Conservation (phyloP, 768 basidiomycete species). For the Pleurotus platypus region DNA sequence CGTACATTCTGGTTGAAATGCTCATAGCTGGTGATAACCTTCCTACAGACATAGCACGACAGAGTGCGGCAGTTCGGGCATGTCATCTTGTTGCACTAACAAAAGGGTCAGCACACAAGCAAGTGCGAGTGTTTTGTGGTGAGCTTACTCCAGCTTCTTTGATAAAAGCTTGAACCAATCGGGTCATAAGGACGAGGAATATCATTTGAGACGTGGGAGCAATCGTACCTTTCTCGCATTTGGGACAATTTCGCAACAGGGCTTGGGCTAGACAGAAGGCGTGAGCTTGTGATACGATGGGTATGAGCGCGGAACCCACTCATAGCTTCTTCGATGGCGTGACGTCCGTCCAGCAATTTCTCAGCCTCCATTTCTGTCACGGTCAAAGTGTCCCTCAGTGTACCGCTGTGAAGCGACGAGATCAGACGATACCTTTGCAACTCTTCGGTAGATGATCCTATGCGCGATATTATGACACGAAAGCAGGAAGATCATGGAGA, state of each 20-base stretch:
- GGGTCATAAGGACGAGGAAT: constrained; percentile 4
- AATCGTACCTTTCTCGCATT: constrained; percentile 68
- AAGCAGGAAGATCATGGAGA: constrained; percentile 6
- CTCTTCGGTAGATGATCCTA: constrained; percentile 81
- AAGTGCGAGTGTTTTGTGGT: not conserved
- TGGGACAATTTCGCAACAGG: constrained; percentile 85
- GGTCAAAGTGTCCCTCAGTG: no score
- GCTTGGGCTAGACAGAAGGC: constrained; percentile 52
- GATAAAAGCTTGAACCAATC: constrained; percentile 56
- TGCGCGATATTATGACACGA: constrained; percentile 3
- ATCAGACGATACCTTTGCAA: constrained; percentile 55
- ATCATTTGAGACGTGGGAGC: not conserved
- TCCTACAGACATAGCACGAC: constrained; percentile 83
- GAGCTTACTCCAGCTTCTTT: constrained; percentile 71
- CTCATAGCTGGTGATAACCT: constrained; percentile 70
- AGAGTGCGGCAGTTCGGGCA: constrained; percentile 69
- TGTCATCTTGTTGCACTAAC: constrained; percentile 89
- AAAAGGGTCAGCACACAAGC: constrained; percentile 8
- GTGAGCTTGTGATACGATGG: constrained; percentile 3
- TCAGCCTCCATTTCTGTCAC: constrained; percentile 70
- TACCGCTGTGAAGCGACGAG: no score
- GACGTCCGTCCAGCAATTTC: constrained; percentile 67
- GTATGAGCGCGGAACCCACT: constrained; percentile 39
- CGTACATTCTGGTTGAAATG: constrained; percentile 59
- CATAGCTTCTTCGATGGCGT: constrained; percentile 91